Conservation (phyloP, 2,329 filamentous ascomycete genomes). For the Pseudonectria buxi region DNA sequence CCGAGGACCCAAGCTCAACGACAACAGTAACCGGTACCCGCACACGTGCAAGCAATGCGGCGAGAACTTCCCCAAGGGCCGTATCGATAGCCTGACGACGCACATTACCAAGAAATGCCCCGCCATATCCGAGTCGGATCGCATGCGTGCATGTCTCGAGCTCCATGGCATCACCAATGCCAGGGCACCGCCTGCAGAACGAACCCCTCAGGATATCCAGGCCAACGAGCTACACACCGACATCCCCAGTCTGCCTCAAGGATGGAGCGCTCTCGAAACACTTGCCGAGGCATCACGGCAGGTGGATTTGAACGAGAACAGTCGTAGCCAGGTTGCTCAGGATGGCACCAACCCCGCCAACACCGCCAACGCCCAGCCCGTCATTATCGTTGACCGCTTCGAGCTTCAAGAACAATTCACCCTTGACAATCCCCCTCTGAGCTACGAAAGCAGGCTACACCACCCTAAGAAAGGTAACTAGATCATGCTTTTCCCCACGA, state of each 20-base stretch:
- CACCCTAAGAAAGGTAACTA: conserved; percentile 21
- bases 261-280: conserved; percentile 77
- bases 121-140: conserved; percentile 66
- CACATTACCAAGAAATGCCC: conserved; percentile 86
- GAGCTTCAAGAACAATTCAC: conserved; percentile 55
- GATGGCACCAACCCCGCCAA: conserved; percentile 26
- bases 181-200: conserved; percentile 24
- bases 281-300: conserved; percentile 82
- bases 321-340: conserved; percentile 39
- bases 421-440: conserved; percentile 47
- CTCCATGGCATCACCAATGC: conserved; percentile 61
- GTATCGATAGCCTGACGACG: conserved; percentile 72
- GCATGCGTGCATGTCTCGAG: conserved; percentile 66
- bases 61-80: conserved; percentile 83
- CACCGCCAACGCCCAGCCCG: conserved; percentile 17
- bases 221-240: conserved; percentile 23
- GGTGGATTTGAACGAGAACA: conserved; percentile 60
- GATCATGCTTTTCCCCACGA: neutral
- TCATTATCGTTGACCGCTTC: conserved; percentile 30
- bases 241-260: conserved; percentile 39
- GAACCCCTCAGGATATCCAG: conserved; percentile 21
- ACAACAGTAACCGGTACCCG: conserved; percentile 86
- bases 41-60: conserved; percentile 86
- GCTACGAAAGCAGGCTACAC: conserved; percentile 35
- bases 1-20: conserved; percentile 76